Evolutionary conservation across 2,329 filamentous ascomycete species (phyloP).

Genomic region (Beauveria brongniartii): DNA sequence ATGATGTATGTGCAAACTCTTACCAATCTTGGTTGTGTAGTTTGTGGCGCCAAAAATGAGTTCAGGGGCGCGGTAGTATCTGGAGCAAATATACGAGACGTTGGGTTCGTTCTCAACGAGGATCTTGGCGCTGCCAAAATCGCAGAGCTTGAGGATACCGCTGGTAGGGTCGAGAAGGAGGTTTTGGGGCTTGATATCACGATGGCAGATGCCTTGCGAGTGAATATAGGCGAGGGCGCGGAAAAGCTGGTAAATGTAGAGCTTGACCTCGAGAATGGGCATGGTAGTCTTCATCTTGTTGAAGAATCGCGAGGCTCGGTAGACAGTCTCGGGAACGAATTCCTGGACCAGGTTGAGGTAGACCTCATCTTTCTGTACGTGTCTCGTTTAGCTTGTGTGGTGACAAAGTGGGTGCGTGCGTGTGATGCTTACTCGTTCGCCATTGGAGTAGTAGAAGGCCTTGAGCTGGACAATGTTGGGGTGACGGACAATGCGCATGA

Average conservation of each 20-base stretch:
- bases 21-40: conserved; percentile 99
- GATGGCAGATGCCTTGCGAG: conserved; percentile 96
- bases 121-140: conserved; percentile 98
- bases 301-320: conserved; percentile 96
- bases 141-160: conserved; percentile 91
- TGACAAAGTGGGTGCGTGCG: neutral
- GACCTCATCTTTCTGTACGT: conserved; percentile 81
- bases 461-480: conserved; percentile 98
- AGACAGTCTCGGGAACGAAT: conserved; percentile 96
- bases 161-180: conserved; percentile 85
- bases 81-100: conserved; percentile 98
- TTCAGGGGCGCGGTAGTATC: conserved; percentile 96
- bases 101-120: conserved; percentile 98
- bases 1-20: conserved; percentile 24
- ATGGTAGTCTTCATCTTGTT: conserved; percentile 99
- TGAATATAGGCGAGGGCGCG: conserved; percentile 97
- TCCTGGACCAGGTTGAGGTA: conserved; percentile 98
- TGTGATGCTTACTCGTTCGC: conserved; percentile 67
- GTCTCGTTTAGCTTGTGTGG: conserved; percentile 1
- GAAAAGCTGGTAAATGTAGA: conserved; percentile 99
- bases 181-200: conserved; percentile 99
- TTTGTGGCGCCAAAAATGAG: conserved; percentile 98
- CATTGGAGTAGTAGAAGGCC: conserved; percentile 99
- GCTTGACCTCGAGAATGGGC: conserved; percentile 97
- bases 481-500: conserved; percentile 98